Conservation (phyloP, 331 rosid genomes). For the Pyrus hybrid region DNA sequence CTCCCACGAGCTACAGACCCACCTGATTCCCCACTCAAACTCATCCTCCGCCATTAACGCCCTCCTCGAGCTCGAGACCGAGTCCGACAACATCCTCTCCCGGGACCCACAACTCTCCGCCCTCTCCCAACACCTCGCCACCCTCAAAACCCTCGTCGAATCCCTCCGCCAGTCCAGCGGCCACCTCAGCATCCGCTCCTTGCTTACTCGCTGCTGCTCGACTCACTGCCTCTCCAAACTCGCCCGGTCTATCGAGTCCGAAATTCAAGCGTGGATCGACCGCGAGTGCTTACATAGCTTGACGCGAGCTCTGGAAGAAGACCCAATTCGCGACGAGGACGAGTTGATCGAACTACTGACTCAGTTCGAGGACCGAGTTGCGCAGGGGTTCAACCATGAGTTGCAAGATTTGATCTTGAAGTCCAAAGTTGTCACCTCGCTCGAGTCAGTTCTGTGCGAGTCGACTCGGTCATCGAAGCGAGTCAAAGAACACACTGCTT, state of each 20-base stretch:
- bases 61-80: slow-evolving; percentile 63
- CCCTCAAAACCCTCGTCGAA: slow-evolving; percentile 47
- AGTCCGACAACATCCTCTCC: slow-evolving; percentile 56
- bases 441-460: slow-evolving; percentile 41
- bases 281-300: slow-evolving; percentile 45
- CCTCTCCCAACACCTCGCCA: slow-evolving; percentile 47
- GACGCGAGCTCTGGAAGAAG: slow-evolving; percentile 20
- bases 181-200: slow-evolving; percentile 33
- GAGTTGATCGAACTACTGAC: slow-evolving; percentile 31
- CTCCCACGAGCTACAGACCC: slow-evolving; percentile 50
- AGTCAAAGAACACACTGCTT: slow-evolving; percentile 49
- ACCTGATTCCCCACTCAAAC: slow-evolving; percentile 31
- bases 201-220: slow-evolving; percentile 54
- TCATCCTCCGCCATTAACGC: slow-evolving; percentile 72
- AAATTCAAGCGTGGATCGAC: slow-evolving; percentile 87
- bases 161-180: slow-evolving; percentile 18
- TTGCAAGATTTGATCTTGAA: slow-evolving; percentile 58
- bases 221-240: slow-evolving; percentile 52
- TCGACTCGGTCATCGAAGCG: slow-evolving; percentile 20
- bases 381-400: slow-evolving; percentile 58
- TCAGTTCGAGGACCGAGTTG: slow-evolving; percentile 48
- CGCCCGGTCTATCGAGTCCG: slow-evolving; percentile 60
- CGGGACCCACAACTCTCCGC: slow-evolving; percentile 40
- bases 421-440: slow-evolving; percentile 40
- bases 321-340: slow-evolving; percentile 1